A percentile compares a stretch with the other conserved stretches of the same genome.
Evolutionary conservation across 2,329 filamentous ascomycete species (phyloP).

Genomic region (Daldinia sp.): DNA sequence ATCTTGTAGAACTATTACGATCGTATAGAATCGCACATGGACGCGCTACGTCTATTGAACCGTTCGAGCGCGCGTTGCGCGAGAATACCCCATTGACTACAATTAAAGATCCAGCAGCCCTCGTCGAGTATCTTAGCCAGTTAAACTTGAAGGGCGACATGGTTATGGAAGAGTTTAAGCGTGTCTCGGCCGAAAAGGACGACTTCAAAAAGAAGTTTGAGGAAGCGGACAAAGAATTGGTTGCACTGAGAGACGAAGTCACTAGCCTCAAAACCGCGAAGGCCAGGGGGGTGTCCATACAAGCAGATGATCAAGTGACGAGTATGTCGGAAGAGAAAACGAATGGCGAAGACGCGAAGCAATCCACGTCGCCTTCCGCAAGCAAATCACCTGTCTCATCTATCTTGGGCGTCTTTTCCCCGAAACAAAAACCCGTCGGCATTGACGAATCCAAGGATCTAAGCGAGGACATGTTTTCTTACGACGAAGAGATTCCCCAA

Average conservation of each 20-base stretch:
- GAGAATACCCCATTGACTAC: constrained; percentile 93
- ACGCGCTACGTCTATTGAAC: constrained; percentile 85
- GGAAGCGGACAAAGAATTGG: constrained; percentile 70
- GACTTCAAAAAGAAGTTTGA: constrained; percentile 78
- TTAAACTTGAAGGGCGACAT: constrained; percentile 87
- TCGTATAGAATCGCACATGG: constrained; percentile 93
- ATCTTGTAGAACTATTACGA: constrained; percentile 75
- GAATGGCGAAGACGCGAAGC: constrained; percentile 39
- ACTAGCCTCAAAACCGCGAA: constrained; percentile 55
- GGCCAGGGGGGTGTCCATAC: constrained; percentile 26
- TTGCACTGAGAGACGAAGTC: constrained; percentile 70
- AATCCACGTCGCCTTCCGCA: constrained; percentile 40
- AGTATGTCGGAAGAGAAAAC: constrained; percentile 45
- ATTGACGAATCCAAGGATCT: constrained; percentile 49
- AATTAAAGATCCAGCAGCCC: constrained; percentile 82
- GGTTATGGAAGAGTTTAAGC: constrained; percentile 91
- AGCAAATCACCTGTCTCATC: constrained; percentile 58
- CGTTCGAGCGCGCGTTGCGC: constrained; percentile 88
- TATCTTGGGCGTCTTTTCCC: constrained; percentile 60
- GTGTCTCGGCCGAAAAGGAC: constrained; percentile 83
- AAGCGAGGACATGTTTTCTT: constrained; percentile 86
- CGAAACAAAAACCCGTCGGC: constrained; percentile 53
- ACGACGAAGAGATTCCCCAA: constrained; percentile 84
- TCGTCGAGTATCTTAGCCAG: constrained; percentile 91
- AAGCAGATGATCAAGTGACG: constrained; percentile 19